Base-by-base conservation (phyloP, 371 early-diverging fungal genomes). In the Mucor circinelloides region DNA sequence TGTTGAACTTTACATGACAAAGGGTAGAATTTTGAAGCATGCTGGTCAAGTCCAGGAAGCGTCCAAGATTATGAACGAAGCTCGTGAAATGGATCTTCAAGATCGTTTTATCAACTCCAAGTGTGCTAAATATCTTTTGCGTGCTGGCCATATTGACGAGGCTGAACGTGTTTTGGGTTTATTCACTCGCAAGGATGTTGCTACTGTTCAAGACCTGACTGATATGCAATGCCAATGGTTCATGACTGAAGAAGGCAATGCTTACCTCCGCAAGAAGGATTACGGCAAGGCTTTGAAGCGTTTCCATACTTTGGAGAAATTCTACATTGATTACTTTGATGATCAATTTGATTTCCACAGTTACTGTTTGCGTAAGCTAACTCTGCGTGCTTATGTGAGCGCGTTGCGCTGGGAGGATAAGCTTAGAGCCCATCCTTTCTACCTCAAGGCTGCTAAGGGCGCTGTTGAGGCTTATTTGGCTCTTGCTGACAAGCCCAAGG, bases 341-440 rank as follows among this genome's bases (percentile, higher is more conserved):
- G 97, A 97, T 69, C 97, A 97, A 79, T 95, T 96, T 63, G 99
- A 99, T 80, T 99, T 98, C 88, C 99, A 99, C 73, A 83, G 88
- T 32, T 99, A 98, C 77, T 92, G 91, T 68, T 80, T 96, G 64
- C 94, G 99, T 63, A 97, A 96, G 81, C 80, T 86, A 63, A 95
- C 97, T 28, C 70, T 98, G 36, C 88, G 95, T 30, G 80, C 96
- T 17, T 99, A 99, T 72, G 74, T 94, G 13, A 88, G 87, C 23
- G 82, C 94, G 42, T 77, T 98, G 25, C 78, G 85, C 28, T 87
- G 89, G 77, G 97, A 95, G 72, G 95, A 95, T 74, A 72, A 80
- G 25, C 62, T 96, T 8, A 87, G 89, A 25, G 74, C 73, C 2
- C 91, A 94, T 72, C 88, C 85, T 10, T 88, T 83, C 71, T 98